Conservation (phyloP, 352 stramenopile genomes). For the Globisporangium middletonii region DNA sequence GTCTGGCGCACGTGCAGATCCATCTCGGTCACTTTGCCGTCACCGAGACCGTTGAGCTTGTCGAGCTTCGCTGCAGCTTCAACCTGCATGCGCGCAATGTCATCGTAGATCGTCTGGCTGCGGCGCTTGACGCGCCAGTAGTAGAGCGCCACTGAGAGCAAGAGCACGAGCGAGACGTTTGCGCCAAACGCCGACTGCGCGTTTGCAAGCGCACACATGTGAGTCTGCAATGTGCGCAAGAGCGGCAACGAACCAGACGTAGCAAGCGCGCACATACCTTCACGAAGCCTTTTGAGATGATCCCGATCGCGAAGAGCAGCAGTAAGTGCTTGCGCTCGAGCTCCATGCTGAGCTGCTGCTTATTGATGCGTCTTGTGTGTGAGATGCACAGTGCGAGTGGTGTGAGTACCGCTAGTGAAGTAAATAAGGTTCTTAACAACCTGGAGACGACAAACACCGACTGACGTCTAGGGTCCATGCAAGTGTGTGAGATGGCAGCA, state of each 20-base stretch:
- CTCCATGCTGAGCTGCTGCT: constrained; percentile 19
- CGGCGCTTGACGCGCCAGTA: constrained; percentile 56
- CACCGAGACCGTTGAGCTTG: constrained; percentile 43
- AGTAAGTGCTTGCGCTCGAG: constrained; percentile 63
- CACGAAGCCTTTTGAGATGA: constrained; percentile 55
- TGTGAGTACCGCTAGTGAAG: background rate
- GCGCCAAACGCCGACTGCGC: constrained; percentile 47
- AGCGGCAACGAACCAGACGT: background rate
- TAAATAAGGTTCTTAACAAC: background rate
- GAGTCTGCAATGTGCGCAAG: background rate
- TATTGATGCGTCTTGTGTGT: background rate
- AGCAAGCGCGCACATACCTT: constrained; percentile 28
- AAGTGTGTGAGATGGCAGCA: background rate
- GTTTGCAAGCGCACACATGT: background rate
- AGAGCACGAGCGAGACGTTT: constrained; percentile 57
- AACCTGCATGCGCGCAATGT: constrained; percentile 54
- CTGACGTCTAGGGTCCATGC: background rate
- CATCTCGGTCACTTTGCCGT: constrained; percentile 39
- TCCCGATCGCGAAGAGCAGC: constrained; percentile 63
- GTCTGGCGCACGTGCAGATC: constrained; percentile 53
- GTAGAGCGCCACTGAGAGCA: constrained; percentile 55
- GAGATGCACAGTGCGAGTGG: background rate
- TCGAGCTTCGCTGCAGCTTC: constrained; percentile 64
- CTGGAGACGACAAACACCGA: no score
- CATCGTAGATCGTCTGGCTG: constrained; percentile 59